phyloP scores from a whole-genome alignment of 345 rosid genomes.

The Erodium maritimum region DNA sequence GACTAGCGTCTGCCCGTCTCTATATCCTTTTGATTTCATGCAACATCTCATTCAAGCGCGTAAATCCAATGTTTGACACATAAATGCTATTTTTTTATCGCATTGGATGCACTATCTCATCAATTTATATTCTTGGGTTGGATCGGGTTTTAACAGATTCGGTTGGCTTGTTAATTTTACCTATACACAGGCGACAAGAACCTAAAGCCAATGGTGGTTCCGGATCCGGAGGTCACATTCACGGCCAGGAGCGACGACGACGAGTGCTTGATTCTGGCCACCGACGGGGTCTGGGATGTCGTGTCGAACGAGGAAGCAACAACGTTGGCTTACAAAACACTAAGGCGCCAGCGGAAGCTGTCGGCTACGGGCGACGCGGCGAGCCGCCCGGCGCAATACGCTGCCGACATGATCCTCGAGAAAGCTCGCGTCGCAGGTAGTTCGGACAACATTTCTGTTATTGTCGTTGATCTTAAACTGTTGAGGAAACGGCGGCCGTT shows the following conservation, averaged over 20 bases:
- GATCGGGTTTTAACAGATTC: no score
- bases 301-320: slow-evolving; percentile 26
- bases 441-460: slow-evolving; percentile 12
- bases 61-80: no score
- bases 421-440: slow-evolving; percentile 6
- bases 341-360: slow-evolving; percentile 6
- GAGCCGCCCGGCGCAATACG: background rate
- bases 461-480: slow-evolving; percentile 12
- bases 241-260: slow-evolving; percentile 20
- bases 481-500: slow-evolving; percentile 5
- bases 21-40: no score
- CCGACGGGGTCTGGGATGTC: slow-evolving; percentile 42
- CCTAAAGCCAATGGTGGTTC: slow-evolving; percentile 26
- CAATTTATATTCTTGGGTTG: no score
- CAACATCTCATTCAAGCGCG: no score
- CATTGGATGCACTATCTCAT: no score
- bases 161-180: no score
- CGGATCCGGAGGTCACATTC: slow-evolving; percentile 32
- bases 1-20: no score
- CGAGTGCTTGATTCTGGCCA: slow-evolving; percentile 31
- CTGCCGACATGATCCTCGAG: slow-evolving; percentile 1
- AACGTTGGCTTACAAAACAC: slow-evolving; percentile 15
- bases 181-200: slow-evolving; percentile 22
- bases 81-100: no score
- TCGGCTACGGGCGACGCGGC: background rate